Evolutionary conservation across 129 eudicot genomes (phyloP), one percentile per base, ranked within the genome.

Genomic region (Lactuca saligna): DNA sequence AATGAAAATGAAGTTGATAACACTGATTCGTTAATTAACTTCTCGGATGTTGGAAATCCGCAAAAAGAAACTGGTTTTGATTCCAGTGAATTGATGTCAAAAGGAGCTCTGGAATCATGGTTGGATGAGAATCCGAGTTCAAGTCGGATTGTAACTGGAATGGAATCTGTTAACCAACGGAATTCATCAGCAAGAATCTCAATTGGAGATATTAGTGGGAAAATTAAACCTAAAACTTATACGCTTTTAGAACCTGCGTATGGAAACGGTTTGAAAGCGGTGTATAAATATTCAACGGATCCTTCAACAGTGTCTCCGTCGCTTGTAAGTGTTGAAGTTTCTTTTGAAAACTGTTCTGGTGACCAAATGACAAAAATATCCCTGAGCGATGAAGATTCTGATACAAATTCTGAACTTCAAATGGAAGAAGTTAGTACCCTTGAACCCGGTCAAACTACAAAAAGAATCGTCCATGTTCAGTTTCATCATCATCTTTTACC

Each of bases 401-500:
- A 72, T 20, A 67, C 25, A 63, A 71, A 77, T 74, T 69, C 67
- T 55, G 86, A 84, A 68, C 65, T 78, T 69, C 82, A 87, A 2
- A 82, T 86, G 95, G 90, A 92, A 72, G 90, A 86, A 50, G 77
- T 92, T 60, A 32, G 44, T 49, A 61, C n/a, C n/a, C 88, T 92
- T 17, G 87, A 83, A 44, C 89, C 95, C 74, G 91, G 95, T 69
- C 80, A 84, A 71, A 82, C 63, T 71, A 38, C 66, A 17, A 79
- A 74, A 57, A 70, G 87, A 79, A 61, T 75, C 44, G 63, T 92
- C 63, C 95, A 92, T 73, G 98, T 89, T 81, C 88, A 80, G 55
- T 92, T 92, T 74, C 83, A 86, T 72, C 98, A 92, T 77, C 98
- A 92, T 83, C 90, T 92, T 39, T 85, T 92, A 78, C 98, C 98